phyloP scores from a whole-genome alignment of 371 early-diverging fungal species.

The Entomophthora muscae region DNA sequence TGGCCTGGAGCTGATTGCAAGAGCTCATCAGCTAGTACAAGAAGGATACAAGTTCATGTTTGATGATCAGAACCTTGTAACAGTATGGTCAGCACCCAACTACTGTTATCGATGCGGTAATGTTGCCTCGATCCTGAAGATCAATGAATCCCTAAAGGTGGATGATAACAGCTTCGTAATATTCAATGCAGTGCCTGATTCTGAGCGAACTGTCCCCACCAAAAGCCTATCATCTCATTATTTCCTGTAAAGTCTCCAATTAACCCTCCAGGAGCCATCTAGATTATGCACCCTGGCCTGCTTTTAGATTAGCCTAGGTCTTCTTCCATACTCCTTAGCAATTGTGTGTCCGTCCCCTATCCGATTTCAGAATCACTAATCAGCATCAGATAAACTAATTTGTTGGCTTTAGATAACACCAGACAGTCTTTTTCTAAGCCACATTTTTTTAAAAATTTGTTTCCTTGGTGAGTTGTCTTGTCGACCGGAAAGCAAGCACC shows the following conservation, averaged over 20 bases:
- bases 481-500: too few relatives aligned
- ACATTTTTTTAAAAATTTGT: too few relatives aligned
- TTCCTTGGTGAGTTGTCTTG: too few relatives aligned
- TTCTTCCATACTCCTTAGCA: neutral
- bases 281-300: neutral
- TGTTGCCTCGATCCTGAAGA: slow-evolving; percentile 93
- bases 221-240: slow-evolving; percentile 21
- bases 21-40: slow-evolving; percentile 97
- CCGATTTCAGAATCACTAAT: too few relatives aligned
- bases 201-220: slow-evolving; percentile 32
- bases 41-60: slow-evolving; percentile 95
- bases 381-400: too few relatives aligned
- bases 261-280: neutral
- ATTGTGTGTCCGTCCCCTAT: too few relatives aligned
- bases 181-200: slow-evolving; percentile 87
- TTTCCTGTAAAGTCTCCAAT: slow-evolving; percentile 16
- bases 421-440: too few relatives aligned
- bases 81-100: slow-evolving; percentile 99
- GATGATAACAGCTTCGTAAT: slow-evolving; percentile 81
- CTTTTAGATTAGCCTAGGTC: neutral
- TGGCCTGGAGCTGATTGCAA: slow-evolving; percentile 77
- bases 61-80: slow-evolving; percentile 88
- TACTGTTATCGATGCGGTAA: slow-evolving; percentile 99
- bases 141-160: slow-evolving; percentile 74
- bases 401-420: too few relatives aligned